phyloP scores from a whole-genome alignment of 2,329 filamentous ascomycete genomes.

The Ustulina deusta region DNA sequence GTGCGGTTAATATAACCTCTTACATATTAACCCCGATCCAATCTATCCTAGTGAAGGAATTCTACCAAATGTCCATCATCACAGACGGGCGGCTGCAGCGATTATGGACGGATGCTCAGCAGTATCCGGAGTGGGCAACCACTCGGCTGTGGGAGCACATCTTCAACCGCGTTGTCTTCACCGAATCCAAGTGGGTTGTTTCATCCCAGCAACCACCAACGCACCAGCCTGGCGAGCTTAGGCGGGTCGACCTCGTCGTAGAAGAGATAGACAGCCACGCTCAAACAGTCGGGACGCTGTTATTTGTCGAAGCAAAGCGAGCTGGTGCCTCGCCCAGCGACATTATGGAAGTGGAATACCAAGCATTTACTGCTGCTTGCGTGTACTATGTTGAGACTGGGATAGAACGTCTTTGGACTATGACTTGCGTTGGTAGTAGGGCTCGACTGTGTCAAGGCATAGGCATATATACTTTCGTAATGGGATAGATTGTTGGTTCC shows the following conservation, averaged over 20 bases:
- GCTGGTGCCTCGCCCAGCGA: not conserved
- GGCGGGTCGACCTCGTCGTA: too few relatives aligned
- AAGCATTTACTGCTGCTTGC: slow-evolving; percentile 11
- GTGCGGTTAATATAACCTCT: not conserved
- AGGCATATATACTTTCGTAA: too few relatives aligned
- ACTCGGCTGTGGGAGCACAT: slow-evolving; percentile 21
- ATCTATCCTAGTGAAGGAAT: slow-evolving; percentile 1
- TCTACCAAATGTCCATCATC: not conserved
- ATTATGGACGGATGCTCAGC: slow-evolving; percentile 19
- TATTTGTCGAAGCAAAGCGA: slow-evolving; percentile 16
- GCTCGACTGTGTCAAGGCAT: too few relatives aligned
- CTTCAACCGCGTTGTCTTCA: slow-evolving; percentile 20
- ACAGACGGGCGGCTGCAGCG: not conserved
- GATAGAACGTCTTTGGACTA: too few relatives aligned
- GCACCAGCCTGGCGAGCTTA: too few relatives aligned
- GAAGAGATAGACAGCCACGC: too few relatives aligned
- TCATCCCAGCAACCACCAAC: too few relatives aligned
- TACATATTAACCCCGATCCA: not conserved
- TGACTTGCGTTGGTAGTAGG: too few relatives aligned
- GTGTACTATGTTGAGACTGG: too few relatives aligned
- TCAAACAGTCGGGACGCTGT: slow-evolving; percentile 15
- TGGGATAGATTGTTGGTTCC: too few relatives aligned
- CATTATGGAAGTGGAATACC: not conserved
- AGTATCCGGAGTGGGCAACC: slow-evolving; percentile 14
- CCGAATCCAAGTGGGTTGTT: slow-evolving; percentile 9